These are phyloP conservation scores for Stemphylium beticola DNA, from an alignment of 2,329 filamentous ascomycete species.

Conservation along the genomic window DNA sequence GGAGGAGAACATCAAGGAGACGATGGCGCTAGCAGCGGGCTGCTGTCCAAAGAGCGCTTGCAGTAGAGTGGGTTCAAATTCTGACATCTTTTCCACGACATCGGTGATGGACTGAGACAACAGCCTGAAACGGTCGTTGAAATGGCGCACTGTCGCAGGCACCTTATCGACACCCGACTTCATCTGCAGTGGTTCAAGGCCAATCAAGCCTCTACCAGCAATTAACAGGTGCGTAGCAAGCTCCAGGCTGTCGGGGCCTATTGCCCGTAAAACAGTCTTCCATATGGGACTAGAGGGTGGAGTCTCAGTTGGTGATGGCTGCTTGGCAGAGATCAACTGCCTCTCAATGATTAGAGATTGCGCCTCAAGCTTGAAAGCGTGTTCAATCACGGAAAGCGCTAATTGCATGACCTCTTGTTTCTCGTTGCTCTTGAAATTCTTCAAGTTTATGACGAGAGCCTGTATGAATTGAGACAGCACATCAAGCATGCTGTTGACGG, in stretches of 20 bases:
- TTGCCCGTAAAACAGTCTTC: conserved; percentile 73
- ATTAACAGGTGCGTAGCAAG: conserved; percentile 77
- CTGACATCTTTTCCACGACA: conserved; percentile 78
- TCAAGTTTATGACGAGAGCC: conserved; percentile 43
- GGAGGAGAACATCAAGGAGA: conserved; percentile 81
- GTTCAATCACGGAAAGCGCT: conserved; percentile 69
- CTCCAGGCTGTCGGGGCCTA: conserved; percentile 70
- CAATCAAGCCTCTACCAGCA: conserved; percentile 72
- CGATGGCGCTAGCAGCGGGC: conserved; percentile 73
- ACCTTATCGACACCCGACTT: conserved; percentile 47
- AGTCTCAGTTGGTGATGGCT: conserved; percentile 67
- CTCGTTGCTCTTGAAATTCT: conserved; percentile 33
- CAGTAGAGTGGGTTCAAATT: conserved; percentile 74
- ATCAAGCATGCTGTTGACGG: conserved; percentile 65
- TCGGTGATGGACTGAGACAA: conserved; percentile 69
- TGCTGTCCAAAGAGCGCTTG: conserved; percentile 71
- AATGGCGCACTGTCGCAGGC: conserved; percentile 68
- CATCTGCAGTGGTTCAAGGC: conserved; percentile 72
- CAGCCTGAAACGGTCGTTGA: conserved; percentile 75
- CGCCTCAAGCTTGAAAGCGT: conserved; percentile 73
- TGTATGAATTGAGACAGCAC: conserved; percentile 66
- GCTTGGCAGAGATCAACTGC: conserved; percentile 66
- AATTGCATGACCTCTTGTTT: conserved; percentile 50
- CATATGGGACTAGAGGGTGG: conserved; percentile 78
- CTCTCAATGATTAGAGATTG: conserved; percentile 73